phyloP scores from a whole-genome alignment of 2,329 filamentous ascomycete genomes.

The Oidium heveae region DNA sequence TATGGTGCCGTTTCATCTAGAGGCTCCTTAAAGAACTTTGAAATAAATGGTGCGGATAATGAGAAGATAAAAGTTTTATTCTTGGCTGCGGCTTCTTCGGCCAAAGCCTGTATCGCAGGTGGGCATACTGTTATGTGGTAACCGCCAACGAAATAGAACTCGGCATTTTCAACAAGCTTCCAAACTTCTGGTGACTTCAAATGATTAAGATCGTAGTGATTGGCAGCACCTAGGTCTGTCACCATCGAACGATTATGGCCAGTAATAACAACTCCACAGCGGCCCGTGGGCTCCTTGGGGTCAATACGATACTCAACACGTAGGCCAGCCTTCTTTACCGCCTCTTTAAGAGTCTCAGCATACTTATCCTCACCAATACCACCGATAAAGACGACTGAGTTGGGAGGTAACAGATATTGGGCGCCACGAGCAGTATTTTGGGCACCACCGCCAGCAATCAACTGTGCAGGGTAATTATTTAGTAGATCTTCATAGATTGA shows the following conservation, averaged over 20 bases:
- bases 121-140: conserved; percentile 96
- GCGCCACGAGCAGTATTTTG: conserved; percentile 95
- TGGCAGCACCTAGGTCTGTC: conserved; percentile 87
- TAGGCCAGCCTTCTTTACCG: conserved; percentile 68
- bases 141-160: conserved; percentile 80
- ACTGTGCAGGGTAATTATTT: conserved; percentile 73
- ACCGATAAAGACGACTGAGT: conserved; percentile 82
- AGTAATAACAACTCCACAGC: conserved; percentile 90
- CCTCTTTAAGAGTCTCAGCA: conserved; percentile 63
- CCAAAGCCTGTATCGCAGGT: conserved; percentile 68
- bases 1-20: conserved; percentile 69
- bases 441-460: conserved; percentile 86
- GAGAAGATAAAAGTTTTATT: conserved; percentile 87
- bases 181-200: conserved; percentile 79
- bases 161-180: conserved; percentile 68
- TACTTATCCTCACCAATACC: conserved; percentile 93
- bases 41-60: conserved; percentile 84
- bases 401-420: conserved; percentile 75
- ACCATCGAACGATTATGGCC: conserved; percentile 86
- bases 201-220: conserved; percentile 89
- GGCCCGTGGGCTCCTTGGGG: conserved; percentile 58
- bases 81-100: conserved; percentile 64
- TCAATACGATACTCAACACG: conserved; percentile 91
- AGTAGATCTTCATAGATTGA: conserved; percentile 82
- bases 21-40: conserved; percentile 92